A percentile compares a stretch with the other conserved stretches of the same genome.
Conservation (phyloP, 2,329 filamentous ascomycete species). For the Exophiala bonariae region DNA sequence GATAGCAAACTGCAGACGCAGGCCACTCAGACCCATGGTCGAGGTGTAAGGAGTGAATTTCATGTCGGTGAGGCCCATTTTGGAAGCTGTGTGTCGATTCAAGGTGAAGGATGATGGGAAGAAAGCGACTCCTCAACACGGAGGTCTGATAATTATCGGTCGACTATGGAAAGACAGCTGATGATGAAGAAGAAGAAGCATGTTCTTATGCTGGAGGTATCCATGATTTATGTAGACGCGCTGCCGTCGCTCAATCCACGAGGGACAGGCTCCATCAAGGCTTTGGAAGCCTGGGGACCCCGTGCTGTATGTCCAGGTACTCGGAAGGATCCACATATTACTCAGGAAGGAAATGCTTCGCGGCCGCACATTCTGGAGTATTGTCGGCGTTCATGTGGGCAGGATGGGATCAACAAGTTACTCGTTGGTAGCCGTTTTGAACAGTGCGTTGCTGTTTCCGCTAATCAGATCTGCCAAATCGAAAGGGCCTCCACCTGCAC, state of each 20-base stretch:
- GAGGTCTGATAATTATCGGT: neutral
- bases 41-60: constrained; percentile 12
- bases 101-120: neutral
- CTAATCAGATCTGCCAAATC: neutral
- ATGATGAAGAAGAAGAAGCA: constrained; percentile 1
- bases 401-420: neutral
- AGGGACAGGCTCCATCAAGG: neutral
- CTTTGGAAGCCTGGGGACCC: neutral
- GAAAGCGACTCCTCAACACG: neutral
- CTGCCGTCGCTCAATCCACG: constrained; percentile 1
- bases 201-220: constrained; percentile 1
- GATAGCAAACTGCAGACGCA: constrained; percentile 12
- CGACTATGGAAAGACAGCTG: constrained; percentile 6
- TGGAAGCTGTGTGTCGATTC: neutral
- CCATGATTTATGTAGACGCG: constrained; percentile 3
- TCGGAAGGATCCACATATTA: constrained; percentile 1
- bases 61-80: constrained; percentile 7
- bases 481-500: neutral
- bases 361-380: neutral
- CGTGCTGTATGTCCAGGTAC: neutral
- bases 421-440: neutral
- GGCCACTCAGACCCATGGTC: constrained; percentile 6
- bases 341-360: constrained; percentile 1
- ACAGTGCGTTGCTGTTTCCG: neutral
- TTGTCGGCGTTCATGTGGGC: neutral